Conservation (phyloP, 805 yeast species). For the Tetrapisispora phaffii region DNA sequence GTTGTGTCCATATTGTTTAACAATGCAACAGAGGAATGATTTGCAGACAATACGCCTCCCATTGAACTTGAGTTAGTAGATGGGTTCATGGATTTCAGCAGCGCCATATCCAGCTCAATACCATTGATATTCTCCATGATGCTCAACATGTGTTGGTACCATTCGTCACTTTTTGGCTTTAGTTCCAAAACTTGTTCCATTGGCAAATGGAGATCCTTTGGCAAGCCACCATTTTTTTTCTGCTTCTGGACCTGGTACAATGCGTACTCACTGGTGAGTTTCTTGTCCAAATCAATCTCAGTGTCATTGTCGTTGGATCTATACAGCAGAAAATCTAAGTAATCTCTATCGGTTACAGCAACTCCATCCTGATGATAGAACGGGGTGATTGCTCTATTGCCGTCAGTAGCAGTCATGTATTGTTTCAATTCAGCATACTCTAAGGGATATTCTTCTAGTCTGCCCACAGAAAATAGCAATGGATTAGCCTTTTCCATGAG, state of each 20-base stretch:
- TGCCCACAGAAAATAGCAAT: conserved; percentile 15
- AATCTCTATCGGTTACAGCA: conserved; percentile 16
- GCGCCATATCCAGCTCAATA: conserved; percentile 11
- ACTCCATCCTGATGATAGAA: conserved; percentile 1
- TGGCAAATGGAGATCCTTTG: not conserved
- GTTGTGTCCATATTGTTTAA: not conserved
- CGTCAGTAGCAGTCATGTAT: conserved; percentile 11
- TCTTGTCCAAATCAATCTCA: conserved; percentile 20
- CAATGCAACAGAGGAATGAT: not conserved
- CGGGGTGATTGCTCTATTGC: not conserved
- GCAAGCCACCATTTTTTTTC: conserved; percentile 5
- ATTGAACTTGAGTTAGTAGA: not conserved
- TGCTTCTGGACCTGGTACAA: conserved; percentile 17
- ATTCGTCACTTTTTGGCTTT: conserved; percentile 9
- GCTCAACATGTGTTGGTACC: conserved; percentile 15
- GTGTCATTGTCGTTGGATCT: conserved; percentile 5
- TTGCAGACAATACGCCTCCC: not conserved
- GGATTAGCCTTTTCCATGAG: conserved; percentile 24
- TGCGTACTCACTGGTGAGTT: conserved; percentile 24
- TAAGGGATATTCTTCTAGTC: conserved; percentile 23
- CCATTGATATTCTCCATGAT: conserved; percentile 16
- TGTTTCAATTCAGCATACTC: conserved; percentile 21
- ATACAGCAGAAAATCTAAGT: conserved; percentile 20
- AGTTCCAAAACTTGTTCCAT: conserved; percentile 10
- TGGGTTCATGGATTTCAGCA: conserved; percentile 1